Evolutionary conservation across 2,329 filamentous ascomycete species (phyloP).

Genomic region (Apiospora phragmitis): DNA sequence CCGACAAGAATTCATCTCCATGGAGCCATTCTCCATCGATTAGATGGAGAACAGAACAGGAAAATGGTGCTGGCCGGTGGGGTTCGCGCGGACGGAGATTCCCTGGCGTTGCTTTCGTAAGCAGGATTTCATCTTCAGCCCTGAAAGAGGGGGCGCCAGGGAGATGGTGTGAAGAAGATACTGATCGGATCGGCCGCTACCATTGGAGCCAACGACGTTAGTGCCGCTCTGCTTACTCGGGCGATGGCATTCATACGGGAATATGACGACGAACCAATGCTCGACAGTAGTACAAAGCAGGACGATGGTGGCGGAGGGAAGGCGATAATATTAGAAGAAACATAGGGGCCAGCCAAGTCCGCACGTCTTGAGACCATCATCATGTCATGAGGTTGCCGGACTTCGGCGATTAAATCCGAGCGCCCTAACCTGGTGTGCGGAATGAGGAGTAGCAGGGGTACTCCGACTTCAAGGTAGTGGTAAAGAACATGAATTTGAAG

Average conservation of each 20-base stretch:
- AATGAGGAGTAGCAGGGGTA: neutral
- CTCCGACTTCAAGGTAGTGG: neutral
- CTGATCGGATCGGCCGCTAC: neutral
- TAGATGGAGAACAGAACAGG: neutral
- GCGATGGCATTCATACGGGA: neutral
- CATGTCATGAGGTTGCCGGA: neutral
- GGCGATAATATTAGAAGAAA: neutral
- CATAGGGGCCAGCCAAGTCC: neutral
- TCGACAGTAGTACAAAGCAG: neutral
- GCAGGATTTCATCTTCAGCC: slow-evolving; percentile 8
- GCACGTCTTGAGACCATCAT: neutral
- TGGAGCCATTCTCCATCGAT: neutral
- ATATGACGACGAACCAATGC: neutral
- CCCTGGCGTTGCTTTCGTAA: neutral
- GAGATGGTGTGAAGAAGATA: neutral
- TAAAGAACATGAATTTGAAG: neutral
- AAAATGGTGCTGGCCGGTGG: neutral
- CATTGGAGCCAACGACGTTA: neutral
- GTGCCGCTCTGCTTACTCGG: neutral
- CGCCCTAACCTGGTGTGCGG: neutral
- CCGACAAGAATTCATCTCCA: slow-evolving; percentile 6
- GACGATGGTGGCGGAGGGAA: neutral
- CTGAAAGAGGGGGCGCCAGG: slow-evolving; percentile 4
- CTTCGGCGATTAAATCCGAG: slow-evolving; percentile 1
- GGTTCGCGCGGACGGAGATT: neutral